These are phyloP conservation scores for Phytophthora macrochlamydospora DNA, from an alignment of 352 stramenopile species.

Conservation along the genomic window DNA sequence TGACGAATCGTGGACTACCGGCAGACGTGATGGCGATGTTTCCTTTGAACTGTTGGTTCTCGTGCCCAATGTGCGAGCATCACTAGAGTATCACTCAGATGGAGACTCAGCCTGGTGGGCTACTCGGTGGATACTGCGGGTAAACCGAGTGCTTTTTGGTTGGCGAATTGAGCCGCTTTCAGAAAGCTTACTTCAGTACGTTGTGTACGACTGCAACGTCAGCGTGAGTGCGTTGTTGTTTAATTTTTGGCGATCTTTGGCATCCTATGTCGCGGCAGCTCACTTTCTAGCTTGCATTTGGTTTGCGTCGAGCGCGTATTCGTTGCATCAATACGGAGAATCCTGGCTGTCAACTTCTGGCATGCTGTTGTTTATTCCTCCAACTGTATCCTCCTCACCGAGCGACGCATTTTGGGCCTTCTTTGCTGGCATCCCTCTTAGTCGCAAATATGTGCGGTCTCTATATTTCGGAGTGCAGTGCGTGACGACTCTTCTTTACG, in stretches of 20 bases:
- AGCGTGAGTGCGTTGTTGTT: constrained; percentile 40
- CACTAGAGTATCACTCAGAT: constrained; percentile 3
- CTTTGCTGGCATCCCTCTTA: constrained; percentile 24
- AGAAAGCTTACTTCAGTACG: constrained; percentile 55
- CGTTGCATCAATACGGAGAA: constrained; percentile 30
- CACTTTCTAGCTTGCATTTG: constrained; percentile 64
- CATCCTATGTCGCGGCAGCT: constrained; percentile 47
- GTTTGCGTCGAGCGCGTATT: constrained; percentile 45
- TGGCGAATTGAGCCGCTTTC: constrained; percentile 37
- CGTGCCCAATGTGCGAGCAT: constrained; percentile 38
- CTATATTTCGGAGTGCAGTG: constrained; percentile 59
- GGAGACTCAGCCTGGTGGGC: constrained; percentile 9
- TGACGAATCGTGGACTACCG: background rate
- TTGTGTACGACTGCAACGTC: constrained; percentile 56
- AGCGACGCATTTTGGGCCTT: background rate
- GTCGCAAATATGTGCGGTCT: constrained; percentile 56
- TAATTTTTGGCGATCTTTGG: constrained; percentile 44
- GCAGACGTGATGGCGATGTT: constrained; percentile 44
- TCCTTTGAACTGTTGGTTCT: constrained; percentile 42
- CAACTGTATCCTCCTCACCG: background rate
- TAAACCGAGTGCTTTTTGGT: constrained; percentile 56
- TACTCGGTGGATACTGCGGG: constrained; percentile 40
- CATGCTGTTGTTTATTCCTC: background rate
- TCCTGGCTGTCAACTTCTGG: constrained; percentile 59
- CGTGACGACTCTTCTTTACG: constrained; percentile 65